A percentile compares a stretch with the other conserved stretches of the same genome.
Conservation (phyloP, 306 rosid species). For the Quercus engelmannii region DNA sequence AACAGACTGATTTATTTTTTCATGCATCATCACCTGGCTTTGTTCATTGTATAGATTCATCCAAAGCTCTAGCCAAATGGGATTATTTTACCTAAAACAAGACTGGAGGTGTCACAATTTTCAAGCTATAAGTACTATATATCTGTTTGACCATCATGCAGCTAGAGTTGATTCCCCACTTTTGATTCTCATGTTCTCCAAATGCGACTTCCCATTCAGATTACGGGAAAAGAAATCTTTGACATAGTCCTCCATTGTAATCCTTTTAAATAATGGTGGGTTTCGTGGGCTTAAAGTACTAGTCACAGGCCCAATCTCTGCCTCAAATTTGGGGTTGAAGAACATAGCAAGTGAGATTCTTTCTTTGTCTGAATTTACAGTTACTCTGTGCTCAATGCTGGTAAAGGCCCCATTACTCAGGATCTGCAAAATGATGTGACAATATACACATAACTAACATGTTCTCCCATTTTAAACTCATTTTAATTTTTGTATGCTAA, state of each 20-base stretch:
- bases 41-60: too few species aligned
- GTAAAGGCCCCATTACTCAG: conserved; percentile 68
- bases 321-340: conserved; percentile 59
- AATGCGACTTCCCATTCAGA: conserved; percentile 56
- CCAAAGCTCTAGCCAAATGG: too few species aligned
- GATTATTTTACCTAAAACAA: too few species aligned
- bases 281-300: conserved; percentile 29
- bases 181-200: conserved; percentile 55
- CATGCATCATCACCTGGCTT: too few species aligned
- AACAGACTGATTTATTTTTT: too few species aligned
- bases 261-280: conserved; percentile 44
- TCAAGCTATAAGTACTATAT: background rate
- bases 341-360: conserved; percentile 68
- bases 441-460: background rate
- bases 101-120: background rate
- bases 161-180: background rate
- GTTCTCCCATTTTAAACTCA: background rate
- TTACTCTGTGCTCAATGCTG: conserved; percentile 73
- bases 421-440: conserved; percentile 38
- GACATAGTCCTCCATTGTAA: conserved; percentile 51
- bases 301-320: conserved; percentile 49
- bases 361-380: conserved; percentile 57
- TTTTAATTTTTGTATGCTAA: background rate
- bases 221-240: conserved; percentile 49
- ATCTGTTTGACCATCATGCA: background rate